Base-by-base conservation (phyloP, 2,329 filamentous ascomycete species). In the Aspergillus oerlinghausenensis region DNA sequence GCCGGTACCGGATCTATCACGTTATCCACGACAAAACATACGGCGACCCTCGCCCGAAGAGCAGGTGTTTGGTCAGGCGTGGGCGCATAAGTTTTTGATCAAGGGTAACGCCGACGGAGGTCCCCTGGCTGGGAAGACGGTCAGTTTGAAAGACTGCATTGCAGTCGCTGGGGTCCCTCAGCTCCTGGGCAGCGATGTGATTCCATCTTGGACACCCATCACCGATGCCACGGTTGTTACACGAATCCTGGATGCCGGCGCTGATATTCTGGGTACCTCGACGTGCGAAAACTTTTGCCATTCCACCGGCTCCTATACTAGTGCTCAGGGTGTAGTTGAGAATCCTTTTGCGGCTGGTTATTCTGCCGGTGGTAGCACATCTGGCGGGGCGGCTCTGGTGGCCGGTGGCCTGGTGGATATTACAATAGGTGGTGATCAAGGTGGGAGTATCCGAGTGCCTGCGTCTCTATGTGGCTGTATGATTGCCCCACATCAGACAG, bases 101-200 rank as follows among this genome's bases (percentile, higher is more conserved):
- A 67, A 67, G 48, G 77, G 67, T 26, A 69, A 67, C 25, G 40
- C 62, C 2, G 47, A 60, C 28, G 67, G 59, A 14, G 65, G 64
- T 3, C 32, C 52, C 3, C 55, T 80, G n/a, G 69, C 60, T 52
- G 78, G 76, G 0, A 83, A 79, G 51, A 78, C 74, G 0, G 63
- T 83, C 3, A 80, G 79, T 56, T 58, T 84, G 14, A 84, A 84
- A 62, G 82, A 84, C 60, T 81, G 80, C 29, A 79, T 84, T 40
- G 77, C 79, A 3, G 80, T 84, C 1, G 80, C 80, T 1, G 79
- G 77, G 0, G 79, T 84, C 1, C 81, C 82, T 0, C 79, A 82
- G 52, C 75, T 83, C 54, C 76, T 79, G 45, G 80, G 82, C 0
- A 83, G 77, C 45, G 78, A 82, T 59, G 76, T 77, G 14, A 79